Evolutionary conservation across 1,284 basidiomycete genomes (phyloP).

Genomic region (Trichosporon inkin): DNA sequence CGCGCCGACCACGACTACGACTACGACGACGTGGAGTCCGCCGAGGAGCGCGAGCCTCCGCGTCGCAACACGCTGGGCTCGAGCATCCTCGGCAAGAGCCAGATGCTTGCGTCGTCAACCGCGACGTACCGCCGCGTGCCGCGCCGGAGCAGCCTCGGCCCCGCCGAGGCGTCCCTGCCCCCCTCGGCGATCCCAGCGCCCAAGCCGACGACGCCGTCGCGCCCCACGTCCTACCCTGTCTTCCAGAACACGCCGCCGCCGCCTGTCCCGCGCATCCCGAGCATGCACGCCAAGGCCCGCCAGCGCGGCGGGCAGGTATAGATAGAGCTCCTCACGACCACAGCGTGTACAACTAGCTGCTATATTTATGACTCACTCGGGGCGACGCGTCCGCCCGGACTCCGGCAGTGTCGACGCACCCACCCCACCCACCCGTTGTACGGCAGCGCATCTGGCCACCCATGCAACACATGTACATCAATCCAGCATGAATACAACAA

Average conservation of each 20-base stretch:
- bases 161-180: slow-evolving; percentile 18
- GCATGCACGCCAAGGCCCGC: not conserved
- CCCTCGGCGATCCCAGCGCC: slow-evolving; percentile 37
- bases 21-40: not conserved
- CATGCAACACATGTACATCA: slow-evolving; percentile 10
- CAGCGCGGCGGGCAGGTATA: slow-evolving; percentile 4
- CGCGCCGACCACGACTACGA: slow-evolving; percentile 6
- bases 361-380: too few species aligned
- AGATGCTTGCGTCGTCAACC: not conserved
- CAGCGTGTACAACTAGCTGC: not conserved
- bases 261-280: slow-evolving; percentile 43
- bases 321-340: not conserved
- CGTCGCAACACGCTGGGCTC: slow-evolving; percentile 2
- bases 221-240: slow-evolving; percentile 33
- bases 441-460: not conserved
- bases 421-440: slow-evolving; percentile 1
- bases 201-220: slow-evolving; percentile 21
- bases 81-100: slow-evolving; percentile 6
- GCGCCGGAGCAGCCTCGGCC: slow-evolving; percentile 15
- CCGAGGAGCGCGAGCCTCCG: not conserved
- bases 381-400: too few species aligned
- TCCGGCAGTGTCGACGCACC: not conserved
- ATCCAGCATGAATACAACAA: slow-evolving; percentile 6
- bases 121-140: slow-evolving; percentile 9
- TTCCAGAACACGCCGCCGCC: slow-evolving; percentile 34